These are phyloP conservation scores for Kodamaea plutei DNA, from an alignment of 1,139 yeast species.

Conservation along the genomic window DNA sequence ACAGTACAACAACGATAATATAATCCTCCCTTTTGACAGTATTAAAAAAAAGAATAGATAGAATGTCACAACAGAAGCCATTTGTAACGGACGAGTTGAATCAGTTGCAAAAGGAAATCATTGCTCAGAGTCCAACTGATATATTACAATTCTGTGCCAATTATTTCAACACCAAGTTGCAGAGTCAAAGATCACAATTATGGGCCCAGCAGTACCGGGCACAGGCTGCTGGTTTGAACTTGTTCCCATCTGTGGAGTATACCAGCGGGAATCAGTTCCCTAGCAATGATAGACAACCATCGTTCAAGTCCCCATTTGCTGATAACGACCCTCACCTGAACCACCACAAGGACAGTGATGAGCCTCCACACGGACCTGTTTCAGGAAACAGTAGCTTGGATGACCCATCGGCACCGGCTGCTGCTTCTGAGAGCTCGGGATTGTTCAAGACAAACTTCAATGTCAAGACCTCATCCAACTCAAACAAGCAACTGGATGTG, in stretches of 20 bases:
- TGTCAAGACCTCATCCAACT: conserved; percentile 27
- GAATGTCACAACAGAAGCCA: conserved; percentile 14
- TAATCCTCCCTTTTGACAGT: too few species aligned
- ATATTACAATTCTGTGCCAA: conserved; percentile 72
- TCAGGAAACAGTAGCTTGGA: not conserved
- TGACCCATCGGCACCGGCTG: conserved; percentile 3
- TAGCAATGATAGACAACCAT: conserved; percentile 38
- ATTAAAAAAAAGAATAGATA: too few species aligned
- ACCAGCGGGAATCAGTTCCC: conserved; percentile 18
- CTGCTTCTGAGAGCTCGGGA: conserved; percentile 18
- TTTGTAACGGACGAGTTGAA: conserved; percentile 46
- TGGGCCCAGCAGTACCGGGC: conserved; percentile 54
- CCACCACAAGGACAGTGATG: conserved; percentile 21
- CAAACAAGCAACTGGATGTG: conserved; percentile 21
- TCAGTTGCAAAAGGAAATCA: conserved; percentile 59
- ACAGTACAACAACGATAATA: too few species aligned
- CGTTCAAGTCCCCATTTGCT: conserved; percentile 63
- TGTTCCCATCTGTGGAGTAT: conserved; percentile 40
- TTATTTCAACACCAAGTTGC: conserved; percentile 60
- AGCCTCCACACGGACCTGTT: conserved; percentile 10
- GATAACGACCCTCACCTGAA: conserved; percentile 61
- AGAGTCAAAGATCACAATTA: conserved; percentile 53
- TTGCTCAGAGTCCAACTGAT: conserved; percentile 61
- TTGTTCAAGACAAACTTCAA: conserved; percentile 46
- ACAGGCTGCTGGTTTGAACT: conserved; percentile 47